Percentiles rank a stretch among this genome's conserved stretches.
phyloP scores from a whole-genome alignment of 2,329 filamentous ascomycete species.

The Macroventuria anomochaeta region DNA sequence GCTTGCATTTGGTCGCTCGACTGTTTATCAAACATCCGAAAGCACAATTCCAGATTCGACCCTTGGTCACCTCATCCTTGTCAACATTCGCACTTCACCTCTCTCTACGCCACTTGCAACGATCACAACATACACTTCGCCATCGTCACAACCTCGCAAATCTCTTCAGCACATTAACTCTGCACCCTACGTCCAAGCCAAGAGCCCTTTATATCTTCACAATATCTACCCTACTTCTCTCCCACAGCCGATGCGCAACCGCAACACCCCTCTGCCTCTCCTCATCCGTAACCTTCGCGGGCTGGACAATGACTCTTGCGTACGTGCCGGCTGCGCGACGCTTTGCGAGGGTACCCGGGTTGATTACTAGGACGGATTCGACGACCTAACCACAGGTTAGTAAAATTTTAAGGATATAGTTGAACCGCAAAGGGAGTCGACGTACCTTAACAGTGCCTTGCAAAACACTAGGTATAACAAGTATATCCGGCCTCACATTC shows the following conservation, averaged over 20 bases:
- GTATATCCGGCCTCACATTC: slow-evolving; percentile 80
- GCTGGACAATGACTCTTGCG: slow-evolving; percentile 77
- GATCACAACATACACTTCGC: no score
- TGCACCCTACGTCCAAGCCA: no score
- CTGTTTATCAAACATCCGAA: no score
- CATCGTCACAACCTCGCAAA: no score
- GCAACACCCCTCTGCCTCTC: slow-evolving; percentile 62
- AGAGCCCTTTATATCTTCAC: slow-evolving; percentile 67
- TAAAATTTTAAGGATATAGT: no score
- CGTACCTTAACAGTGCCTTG: slow-evolving; percentile 87
- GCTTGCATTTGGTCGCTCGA: no score
- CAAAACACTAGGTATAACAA: slow-evolving; percentile 81
- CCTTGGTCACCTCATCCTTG: no score
- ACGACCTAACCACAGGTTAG: slow-evolving; percentile 69
- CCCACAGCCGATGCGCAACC: slow-evolving; percentile 77
- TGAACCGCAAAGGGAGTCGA: not conserved
- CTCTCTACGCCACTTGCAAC: no score
- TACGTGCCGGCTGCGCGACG: slow-evolving; percentile 84
- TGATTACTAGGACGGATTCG: slow-evolving; percentile 87
- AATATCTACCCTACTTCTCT: slow-evolving; percentile 86
- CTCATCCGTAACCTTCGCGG: slow-evolving; percentile 65
- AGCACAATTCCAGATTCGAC: no score
- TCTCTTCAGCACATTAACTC: no score
- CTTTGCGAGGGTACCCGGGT: slow-evolving; percentile 87
- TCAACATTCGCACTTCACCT: no score